Evolutionary conservation across 306 rosid genomes (phyloP).

Genomic region (Dryas octopetala): DNA sequence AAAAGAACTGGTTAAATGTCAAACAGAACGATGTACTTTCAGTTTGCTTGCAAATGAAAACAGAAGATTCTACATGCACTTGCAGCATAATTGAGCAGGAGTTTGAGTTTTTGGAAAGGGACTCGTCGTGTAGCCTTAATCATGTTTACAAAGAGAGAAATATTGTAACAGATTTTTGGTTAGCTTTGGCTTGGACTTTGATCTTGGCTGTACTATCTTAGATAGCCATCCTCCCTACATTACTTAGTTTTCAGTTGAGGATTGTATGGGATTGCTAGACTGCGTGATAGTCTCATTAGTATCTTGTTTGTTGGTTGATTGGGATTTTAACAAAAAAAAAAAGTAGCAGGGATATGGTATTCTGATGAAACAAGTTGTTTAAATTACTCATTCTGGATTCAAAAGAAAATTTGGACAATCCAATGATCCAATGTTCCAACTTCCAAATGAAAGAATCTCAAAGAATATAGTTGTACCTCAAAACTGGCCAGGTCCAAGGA

Average conservation of each 20-base stretch:
- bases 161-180: too few relatives aligned
- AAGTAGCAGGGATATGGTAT: neutral
- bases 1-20: neutral
- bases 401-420: constrained; percentile 2
- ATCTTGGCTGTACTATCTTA: neutral
- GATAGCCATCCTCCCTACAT: neutral
- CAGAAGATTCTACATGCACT: neutral
- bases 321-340: neutral
- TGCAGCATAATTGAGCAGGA: neutral
- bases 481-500: constrained; percentile 98
- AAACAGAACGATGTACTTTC: neutral
- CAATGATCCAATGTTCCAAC: neutral
- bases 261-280: neutral
- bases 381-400: neutral
- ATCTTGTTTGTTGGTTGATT: neutral
- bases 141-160: neutral
- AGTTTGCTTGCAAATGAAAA: neutral
- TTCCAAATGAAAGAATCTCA: neutral
- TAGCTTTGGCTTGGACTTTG: neutral
- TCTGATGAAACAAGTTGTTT: neutral
- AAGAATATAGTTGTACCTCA: constrained; percentile 59
- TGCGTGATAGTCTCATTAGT: neutral
- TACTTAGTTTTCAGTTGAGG: too few relatives aligned
- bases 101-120: neutral
- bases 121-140: neutral